Conservation (phyloP, 345 rosid species). For the Lepidium didymum region DNA sequence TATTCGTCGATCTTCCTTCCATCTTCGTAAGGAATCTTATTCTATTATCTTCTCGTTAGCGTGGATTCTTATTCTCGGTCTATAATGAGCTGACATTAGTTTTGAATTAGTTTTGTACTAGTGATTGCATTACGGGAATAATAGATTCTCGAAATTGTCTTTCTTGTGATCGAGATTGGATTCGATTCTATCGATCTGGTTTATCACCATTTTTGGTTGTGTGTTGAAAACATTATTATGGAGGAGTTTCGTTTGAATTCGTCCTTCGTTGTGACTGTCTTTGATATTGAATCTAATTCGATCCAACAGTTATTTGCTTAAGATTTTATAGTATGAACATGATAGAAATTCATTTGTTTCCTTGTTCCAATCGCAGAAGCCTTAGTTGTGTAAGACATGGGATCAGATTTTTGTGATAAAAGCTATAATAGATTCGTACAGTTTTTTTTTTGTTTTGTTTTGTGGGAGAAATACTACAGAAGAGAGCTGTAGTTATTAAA, state of each 20-base stretch:
- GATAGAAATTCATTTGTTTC: background rate
- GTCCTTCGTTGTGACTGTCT: background rate
- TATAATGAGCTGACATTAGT: background rate
- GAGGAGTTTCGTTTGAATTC: background rate
- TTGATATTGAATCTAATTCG: background rate
- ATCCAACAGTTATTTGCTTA: background rate
- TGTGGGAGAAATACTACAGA: background rate
- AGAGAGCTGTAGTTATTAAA: background rate
- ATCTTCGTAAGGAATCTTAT: conserved; percentile 6
- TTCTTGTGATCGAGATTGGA: background rate
- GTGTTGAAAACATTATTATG: background rate
- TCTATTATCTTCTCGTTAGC: background rate
- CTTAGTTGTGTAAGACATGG: background rate
- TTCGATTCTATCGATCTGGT: conserved; percentile 2
- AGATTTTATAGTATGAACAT: background rate
- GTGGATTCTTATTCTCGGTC: background rate
- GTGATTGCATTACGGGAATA: background rate
- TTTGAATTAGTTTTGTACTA: background rate
- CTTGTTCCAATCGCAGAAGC: background rate
- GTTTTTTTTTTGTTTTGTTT: background rate
- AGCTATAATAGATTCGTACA: background rate
- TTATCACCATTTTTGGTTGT: background rate
- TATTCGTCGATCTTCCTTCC: conserved; percentile 21
- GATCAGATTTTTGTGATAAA: background rate
- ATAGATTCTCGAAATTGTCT: background rate